phyloP scores from a whole-genome alignment of 2,329 filamentous ascomycete species.

The Canariomyces notabilis region DNA sequence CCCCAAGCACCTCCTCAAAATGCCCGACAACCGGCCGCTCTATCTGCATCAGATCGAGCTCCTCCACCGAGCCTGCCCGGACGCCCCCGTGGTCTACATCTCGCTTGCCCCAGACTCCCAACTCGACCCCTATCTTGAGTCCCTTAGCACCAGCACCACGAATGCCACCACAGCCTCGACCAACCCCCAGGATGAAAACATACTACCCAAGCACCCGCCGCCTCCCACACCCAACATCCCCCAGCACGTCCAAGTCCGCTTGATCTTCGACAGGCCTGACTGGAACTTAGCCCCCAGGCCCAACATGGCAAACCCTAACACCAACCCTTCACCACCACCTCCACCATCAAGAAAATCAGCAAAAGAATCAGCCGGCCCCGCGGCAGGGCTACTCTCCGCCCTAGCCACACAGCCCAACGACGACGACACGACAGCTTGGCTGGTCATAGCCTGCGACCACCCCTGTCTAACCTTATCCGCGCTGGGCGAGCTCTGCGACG shows the following conservation, averaged over 20 bases:
- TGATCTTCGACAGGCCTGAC: too few species aligned
- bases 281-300: too few species aligned
- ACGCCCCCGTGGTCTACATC: constrained; percentile 6
- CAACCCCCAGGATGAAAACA: neutral
- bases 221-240: neutral
- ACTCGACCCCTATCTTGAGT: constrained; percentile 5
- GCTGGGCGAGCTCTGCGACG: constrained; percentile 26
- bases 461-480: constrained; percentile 28
- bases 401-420: constrained; percentile 23
- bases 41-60: constrained; percentile 20
- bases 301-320: too few species aligned
- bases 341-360: too few species aligned
- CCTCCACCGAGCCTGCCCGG: constrained; percentile 2
- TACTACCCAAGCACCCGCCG: too few species aligned
- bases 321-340: neutral
- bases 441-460: constrained; percentile 33
- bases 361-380: constrained; percentile 18
- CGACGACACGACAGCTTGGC: too few species aligned
- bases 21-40: constrained; percentile 26
- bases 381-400: constrained; percentile 29
- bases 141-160: neutral
- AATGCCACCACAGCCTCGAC: too few species aligned
- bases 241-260: neutral
- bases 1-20: constrained; percentile 30
- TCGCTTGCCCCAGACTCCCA: constrained; percentile 7